Conservation (phyloP, 768 basidiomycete genomes). For the Agrocybe chaxingu region DNA sequence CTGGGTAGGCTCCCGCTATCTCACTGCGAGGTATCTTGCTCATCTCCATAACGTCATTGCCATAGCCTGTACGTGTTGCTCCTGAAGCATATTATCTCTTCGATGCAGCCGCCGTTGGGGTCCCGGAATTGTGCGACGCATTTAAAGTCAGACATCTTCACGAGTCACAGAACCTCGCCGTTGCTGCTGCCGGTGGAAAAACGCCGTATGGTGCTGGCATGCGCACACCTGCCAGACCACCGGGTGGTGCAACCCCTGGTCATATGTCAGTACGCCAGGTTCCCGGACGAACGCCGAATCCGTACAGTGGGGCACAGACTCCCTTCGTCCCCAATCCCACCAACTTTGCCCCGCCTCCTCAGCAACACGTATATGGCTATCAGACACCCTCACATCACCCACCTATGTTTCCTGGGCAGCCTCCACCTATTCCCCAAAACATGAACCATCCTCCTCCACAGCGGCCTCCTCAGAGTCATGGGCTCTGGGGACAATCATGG, state of each 20-base stretch:
- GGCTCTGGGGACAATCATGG: conserved; percentile 20
- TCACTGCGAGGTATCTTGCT: background rate
- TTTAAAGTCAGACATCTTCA: conserved; percentile 90
- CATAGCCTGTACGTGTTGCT: conserved; percentile 81
- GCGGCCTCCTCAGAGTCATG: conserved; percentile 47
- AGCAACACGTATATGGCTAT: conserved; percentile 39
- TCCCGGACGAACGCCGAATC: conserved; percentile 70
- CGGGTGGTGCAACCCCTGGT: conserved; percentile 78
- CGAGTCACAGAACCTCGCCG: conserved; percentile 63
- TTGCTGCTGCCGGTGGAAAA: conserved; percentile 57
- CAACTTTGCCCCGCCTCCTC: conserved; percentile 21
- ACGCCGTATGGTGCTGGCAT: conserved; percentile 75
- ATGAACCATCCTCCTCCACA: conserved; percentile 69
- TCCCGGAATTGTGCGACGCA: conserved; percentile 92
- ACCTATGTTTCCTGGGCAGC: conserved; percentile 32
- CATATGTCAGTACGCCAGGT: conserved; percentile 73
- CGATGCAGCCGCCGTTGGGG: conserved; percentile 86
- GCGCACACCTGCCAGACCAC: conserved; percentile 70
- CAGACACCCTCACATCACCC: conserved; percentile 45
- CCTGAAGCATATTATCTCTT: conserved; percentile 90
- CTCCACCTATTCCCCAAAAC: conserved; percentile 47
- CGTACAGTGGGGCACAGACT: conserved; percentile 55
- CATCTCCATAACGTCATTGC: conserved; percentile 7
- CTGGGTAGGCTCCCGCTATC: conserved; percentile 61
- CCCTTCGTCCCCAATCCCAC: conserved; percentile 34